phyloP scores from a whole-genome alignment of 352 stramenopile species.

The Pilasporangium apinafurcum region DNA sequence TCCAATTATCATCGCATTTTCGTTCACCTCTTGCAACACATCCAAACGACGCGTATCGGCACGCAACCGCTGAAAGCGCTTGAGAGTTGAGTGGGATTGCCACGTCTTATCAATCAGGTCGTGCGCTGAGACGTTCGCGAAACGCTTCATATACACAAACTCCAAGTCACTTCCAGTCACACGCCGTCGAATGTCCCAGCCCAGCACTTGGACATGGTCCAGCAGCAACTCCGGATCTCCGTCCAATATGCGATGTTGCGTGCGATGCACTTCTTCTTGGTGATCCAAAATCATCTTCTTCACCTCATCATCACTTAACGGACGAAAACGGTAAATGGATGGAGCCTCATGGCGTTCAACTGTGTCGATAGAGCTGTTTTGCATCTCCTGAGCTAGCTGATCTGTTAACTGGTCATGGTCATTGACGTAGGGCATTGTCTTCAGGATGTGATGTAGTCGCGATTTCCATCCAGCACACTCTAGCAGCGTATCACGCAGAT shows the following conservation, averaged over 20 bases:
- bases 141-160: slow-evolving; percentile 32
- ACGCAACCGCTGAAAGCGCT: slow-evolving; percentile 33
- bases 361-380: slow-evolving; percentile 1
- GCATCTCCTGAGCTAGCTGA: slow-evolving; percentile 7
- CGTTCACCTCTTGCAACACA: slow-evolving; percentile 31
- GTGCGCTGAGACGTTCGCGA: slow-evolving; percentile 23
- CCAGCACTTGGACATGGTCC: slow-evolving; percentile 29
- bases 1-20: slow-evolving; percentile 32
- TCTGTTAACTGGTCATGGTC: slow-evolving; percentile 12
- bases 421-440: slow-evolving; percentile 21
- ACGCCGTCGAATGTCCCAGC: slow-evolving; percentile 29
- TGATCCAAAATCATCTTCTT: slow-evolving; percentile 32
- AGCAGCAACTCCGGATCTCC: slow-evolving; percentile 13
- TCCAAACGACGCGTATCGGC: slow-evolving; percentile 40
- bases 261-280: slow-evolving; percentile 15
- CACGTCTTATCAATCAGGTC: slow-evolving; percentile 30
- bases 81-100: slow-evolving; percentile 25
- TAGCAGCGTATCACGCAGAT: slow-evolving; percentile 37
- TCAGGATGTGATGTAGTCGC: slow-evolving; percentile 36
- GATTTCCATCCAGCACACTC: slow-evolving; percentile 39
- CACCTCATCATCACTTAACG: slow-evolving; percentile 19
- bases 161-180: slow-evolving; percentile 23
- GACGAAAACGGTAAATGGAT: slow-evolving; percentile 28
- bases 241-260: slow-evolving; percentile 18
- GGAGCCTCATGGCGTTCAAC: slow-evolving; percentile 22